Evolutionary conservation across 2,329 filamentous ascomycete genomes (phyloP).

Genomic region (Sarocladium kiliense): DNA sequence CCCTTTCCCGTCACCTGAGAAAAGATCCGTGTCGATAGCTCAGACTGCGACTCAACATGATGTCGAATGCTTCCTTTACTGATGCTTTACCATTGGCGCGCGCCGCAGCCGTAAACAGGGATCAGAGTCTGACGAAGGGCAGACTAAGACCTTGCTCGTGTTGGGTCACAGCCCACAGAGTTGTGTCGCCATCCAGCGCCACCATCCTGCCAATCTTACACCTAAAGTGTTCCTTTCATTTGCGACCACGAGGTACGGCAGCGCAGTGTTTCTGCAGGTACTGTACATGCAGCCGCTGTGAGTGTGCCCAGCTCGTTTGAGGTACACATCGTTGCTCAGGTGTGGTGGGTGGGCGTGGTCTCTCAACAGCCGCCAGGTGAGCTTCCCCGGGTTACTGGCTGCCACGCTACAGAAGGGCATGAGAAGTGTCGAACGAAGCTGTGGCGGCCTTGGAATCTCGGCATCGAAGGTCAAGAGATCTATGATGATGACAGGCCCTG

Average conservation of each 20-base stretch:
- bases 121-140: no score
- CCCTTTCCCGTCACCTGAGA: background rate
- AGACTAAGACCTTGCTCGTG: no score
- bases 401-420: no score
- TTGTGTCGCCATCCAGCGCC: no score
- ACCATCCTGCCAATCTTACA: background rate
- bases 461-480: background rate
- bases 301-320: background rate
- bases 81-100: no score
- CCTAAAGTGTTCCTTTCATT: background rate
- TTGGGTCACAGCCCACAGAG: no score
- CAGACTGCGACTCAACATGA: background rate
- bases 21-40: background rate
- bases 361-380: background rate
- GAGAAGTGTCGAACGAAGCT: no score
- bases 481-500: background rate
- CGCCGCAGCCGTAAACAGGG: no score
- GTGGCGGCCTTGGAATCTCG: background rate
- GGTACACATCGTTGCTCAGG: background rate
- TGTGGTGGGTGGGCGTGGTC: background rate
- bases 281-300: background rate
- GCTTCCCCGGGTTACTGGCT: background rate
- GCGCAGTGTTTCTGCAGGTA: background rate
- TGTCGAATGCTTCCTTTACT: background rate
- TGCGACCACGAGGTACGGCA: background rate